Evolutionary conservation across 306 rosid species (phyloP).

Genomic region (Vigna radiata): DNA sequence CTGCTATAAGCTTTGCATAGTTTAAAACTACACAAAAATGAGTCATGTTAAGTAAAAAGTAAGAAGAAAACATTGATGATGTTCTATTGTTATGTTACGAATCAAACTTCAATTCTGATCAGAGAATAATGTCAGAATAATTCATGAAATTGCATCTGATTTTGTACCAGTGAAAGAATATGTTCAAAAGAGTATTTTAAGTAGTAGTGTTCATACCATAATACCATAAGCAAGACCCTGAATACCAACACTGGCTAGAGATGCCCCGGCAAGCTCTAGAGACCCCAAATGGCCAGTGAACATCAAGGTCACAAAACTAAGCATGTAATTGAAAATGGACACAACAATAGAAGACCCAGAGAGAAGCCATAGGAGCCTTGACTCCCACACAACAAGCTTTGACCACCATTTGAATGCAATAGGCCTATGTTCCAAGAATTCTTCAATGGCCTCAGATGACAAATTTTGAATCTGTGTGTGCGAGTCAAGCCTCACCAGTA

Average conservation of each 20-base stretch:
- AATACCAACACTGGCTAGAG: slow-evolving; percentile 76
- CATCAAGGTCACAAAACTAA: slow-evolving; percentile 54
- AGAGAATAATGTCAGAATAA: background rate
- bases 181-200: background rate
- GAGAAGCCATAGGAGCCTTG: slow-evolving; percentile 72
- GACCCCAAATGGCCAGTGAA: slow-evolving; percentile 76
- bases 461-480: slow-evolving; percentile 42
- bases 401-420: slow-evolving; percentile 57
- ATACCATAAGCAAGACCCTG: slow-evolving; percentile 84
- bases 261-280: slow-evolving; percentile 74
- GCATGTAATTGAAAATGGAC: slow-evolving; percentile 49
- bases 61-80: too few relatives aligned
- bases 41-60: too few relatives aligned
- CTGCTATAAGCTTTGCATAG: too few relatives aligned
- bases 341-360: slow-evolving; percentile 52
- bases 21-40: too few relatives aligned
- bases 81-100: too few relatives aligned
- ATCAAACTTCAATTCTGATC: too few relatives aligned
- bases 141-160: background rate
- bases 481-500: slow-evolving; percentile 42
- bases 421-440: slow-evolving; percentile 48
- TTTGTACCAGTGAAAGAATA: too few relatives aligned
- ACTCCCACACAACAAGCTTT: slow-evolving; percentile 71
- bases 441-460: slow-evolving; percentile 56
- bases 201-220: slow-evolving; percentile 54